Evolutionary conservation across 331 rosid species (phyloP).

Genomic region (Malus hybrid): DNA sequence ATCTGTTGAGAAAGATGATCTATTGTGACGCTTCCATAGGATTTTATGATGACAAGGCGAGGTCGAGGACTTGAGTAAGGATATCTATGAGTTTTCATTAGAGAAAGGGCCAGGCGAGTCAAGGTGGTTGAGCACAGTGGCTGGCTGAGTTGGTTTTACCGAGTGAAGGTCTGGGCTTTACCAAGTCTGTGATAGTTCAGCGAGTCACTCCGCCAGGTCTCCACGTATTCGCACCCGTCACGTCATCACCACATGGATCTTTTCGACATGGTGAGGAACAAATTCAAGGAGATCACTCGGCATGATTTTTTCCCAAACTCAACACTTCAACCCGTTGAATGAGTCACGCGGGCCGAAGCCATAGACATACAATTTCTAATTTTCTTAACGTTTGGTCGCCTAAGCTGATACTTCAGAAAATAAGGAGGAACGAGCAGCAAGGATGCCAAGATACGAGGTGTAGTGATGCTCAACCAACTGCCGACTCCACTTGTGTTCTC

Average conservation of each 20-base stretch:
- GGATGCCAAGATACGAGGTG: too few species aligned
- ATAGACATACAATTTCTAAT: too few species aligned
- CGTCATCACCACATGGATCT: slow-evolving; percentile 68
- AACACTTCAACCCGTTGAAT: slow-evolving; percentile 74
- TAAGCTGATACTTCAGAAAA: too few species aligned
- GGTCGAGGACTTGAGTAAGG: slow-evolving; percentile 70
- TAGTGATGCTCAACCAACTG: too few species aligned
- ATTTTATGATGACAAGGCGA: slow-evolving; percentile 22
- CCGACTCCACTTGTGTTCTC: too few species aligned
- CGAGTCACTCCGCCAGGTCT: slow-evolving; percentile 82
- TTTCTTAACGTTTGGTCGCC: too few species aligned
- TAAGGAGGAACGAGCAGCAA: too few species aligned
- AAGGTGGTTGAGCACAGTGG: slow-evolving; percentile 75
- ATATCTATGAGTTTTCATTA: slow-evolving; percentile 61
- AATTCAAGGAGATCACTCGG: slow-evolving; percentile 65
- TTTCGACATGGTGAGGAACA: slow-evolving; percentile 35
- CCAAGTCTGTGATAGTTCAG: slow-evolving; percentile 37
- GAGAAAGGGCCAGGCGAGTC: slow-evolving; percentile 58
- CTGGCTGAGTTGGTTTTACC: slow-evolving; percentile 85
- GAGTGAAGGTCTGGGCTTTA: slow-evolving; percentile 19
- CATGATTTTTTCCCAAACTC: slow-evolving; percentile 39
- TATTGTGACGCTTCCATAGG: too few species aligned
- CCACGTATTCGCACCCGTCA: slow-evolving; percentile 80
- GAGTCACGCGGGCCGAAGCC: too few species aligned
- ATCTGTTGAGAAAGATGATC: too few species aligned